Base-by-base conservation (phyloP, 2,329 filamentous ascomycete species). In the Salinomyces thailandicus region DNA sequence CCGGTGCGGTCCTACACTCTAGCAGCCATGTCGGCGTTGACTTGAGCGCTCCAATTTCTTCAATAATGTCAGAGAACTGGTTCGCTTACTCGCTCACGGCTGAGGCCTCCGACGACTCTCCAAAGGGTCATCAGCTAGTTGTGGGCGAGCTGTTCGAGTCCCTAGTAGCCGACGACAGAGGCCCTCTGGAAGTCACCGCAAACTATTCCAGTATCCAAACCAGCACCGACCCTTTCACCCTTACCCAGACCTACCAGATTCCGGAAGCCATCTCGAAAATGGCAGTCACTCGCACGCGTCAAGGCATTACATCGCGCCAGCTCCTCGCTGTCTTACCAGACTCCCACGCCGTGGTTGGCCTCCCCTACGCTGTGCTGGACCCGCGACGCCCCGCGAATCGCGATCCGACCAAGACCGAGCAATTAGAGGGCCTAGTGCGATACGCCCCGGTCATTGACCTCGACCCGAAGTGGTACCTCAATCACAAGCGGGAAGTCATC, bases 121-220 rank as follows among this genome's bases (percentile, higher is more conserved):
- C 87, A 41, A 85, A 85, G 59, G 87, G 87, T 24, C 84, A 93
- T 59, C 85, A 94, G 51, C 71, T 96, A 5, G 73, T 87, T 14
- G 72, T 94, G 8, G 79, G 83, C 0, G 89, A 98, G 54, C 74
- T 98, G 22, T 96, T 87, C 62, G 91, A 95, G 59, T 94, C 87
- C 0, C 71, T 80, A 0, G 62, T 78, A 8, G 69, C 84, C 15
- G 91, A 98, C 56, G 83, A 94, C 60, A 81, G 91, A 38, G 91
- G 89, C 1, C 73, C 81, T 3, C 71, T 93, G 1, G 80, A 74
- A 34, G 71, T 78, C 15, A 63, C 74, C 2, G 65, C 68, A 28
- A 89, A 87, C 54, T 84, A 79, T 53, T 95, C 89, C 0, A 79
- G 79, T n/a, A 63, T 93, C 32, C 68, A 77, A 35, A 66, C 77